Percentiles rank a stretch among this genome's conserved stretches.
These are phyloP conservation scores for Mycena galopus DNA, from an alignment of 768 basidiomycete genomes.

Conservation along the genomic window DNA sequence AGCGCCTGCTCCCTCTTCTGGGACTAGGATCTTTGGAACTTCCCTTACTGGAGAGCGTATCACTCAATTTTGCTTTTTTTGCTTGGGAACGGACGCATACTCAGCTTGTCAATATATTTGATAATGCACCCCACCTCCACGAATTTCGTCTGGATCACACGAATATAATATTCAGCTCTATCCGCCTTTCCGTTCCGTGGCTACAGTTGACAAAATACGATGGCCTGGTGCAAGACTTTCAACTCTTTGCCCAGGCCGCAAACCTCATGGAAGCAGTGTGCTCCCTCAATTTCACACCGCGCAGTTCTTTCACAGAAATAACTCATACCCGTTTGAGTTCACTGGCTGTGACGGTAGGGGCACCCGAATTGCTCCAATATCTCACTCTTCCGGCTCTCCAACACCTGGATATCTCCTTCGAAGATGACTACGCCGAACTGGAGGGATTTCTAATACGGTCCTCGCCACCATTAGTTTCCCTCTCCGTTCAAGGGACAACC, in stretches of 20 bases:
- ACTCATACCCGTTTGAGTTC: neutral
- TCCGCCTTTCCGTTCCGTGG: neutral
- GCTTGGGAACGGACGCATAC: neutral
- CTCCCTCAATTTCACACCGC: neutral
- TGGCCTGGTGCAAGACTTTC: neutral
- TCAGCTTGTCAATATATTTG: neutral
- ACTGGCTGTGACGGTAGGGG: neutral
- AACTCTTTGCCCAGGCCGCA: neutral
- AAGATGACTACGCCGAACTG: neutral
- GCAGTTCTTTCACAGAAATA: neutral
- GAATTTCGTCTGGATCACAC: neutral
- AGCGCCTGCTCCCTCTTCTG: neutral
- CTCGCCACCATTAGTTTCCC: neutral
- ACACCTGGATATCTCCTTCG: neutral
- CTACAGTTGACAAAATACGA: conserved; percentile 1
- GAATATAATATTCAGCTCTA: neutral
- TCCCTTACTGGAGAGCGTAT: neutral
- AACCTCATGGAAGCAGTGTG: neutral
- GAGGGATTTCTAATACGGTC: neutral
- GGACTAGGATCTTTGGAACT: neutral
- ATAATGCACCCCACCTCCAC: neutral
- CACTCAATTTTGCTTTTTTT: neutral
- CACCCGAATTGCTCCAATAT: neutral
- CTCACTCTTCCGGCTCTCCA: neutral
- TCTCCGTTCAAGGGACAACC: neutral